Conservation (phyloP, 163 green algal species). For the Prototheca cutis region DNA sequence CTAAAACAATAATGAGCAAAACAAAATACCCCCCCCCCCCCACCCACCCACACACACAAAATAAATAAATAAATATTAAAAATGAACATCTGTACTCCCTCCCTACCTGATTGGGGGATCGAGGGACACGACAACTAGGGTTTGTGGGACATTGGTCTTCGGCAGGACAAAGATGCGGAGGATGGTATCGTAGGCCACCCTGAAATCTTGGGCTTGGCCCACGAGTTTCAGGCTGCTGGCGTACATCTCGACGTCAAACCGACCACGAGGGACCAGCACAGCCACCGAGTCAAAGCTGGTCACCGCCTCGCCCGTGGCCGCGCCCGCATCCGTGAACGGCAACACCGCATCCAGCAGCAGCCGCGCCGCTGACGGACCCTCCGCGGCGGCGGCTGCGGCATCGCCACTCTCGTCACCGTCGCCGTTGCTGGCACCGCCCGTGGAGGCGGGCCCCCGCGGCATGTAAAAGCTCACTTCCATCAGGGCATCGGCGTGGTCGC, state of each 20-base stretch:
- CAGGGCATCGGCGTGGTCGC: conserved; percentile 63
- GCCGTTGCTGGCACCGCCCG: too few relatives aligned
- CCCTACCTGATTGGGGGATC: conserved; percentile 90
- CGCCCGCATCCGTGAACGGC: conserved; percentile 51
- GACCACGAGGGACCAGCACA: conserved; percentile 65
- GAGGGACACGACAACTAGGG: conserved; percentile 76
- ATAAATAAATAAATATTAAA: too few relatives aligned
- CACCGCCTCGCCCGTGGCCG: conserved; percentile 49
- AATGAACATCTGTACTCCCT: too few relatives aligned
- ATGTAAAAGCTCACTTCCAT: conserved; percentile 87
- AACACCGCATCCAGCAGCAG: conserved; percentile 34
- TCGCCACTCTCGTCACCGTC: conserved; percentile 21
- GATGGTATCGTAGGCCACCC: conserved; percentile 80
- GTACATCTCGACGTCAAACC: conserved; percentile 82
- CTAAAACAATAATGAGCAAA: too few relatives aligned
- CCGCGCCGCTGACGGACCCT: conserved; percentile 41
- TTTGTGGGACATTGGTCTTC: conserved; percentile 76
- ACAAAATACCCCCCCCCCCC: too few relatives aligned
- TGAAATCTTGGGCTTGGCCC: conserved; percentile 80
- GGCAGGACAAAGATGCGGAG: conserved; percentile 86
- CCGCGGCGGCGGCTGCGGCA: neutral
- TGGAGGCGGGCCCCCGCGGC: conserved; percentile 46
- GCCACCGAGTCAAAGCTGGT: conserved; percentile 50
- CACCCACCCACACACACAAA: neutral
- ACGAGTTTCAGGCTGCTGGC: conserved; percentile 57